Evolutionary conservation across 345 rosid genomes (phyloP).

Genomic region (Brassica incana): DNA sequence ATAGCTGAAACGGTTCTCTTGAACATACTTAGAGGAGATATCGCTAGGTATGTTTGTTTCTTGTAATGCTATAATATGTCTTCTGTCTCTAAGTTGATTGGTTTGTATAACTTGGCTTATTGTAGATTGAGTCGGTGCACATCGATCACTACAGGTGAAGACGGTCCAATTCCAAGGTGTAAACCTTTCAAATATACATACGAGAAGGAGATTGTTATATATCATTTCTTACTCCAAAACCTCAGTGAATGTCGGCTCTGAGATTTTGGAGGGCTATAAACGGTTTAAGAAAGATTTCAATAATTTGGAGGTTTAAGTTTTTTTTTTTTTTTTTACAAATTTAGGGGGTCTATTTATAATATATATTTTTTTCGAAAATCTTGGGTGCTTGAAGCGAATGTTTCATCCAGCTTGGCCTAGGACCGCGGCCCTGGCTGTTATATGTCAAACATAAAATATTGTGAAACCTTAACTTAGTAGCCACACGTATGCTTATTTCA

Average conservation of each 20-base stretch:
- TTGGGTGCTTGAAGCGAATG: too few species aligned
- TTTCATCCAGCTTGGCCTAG: too few species aligned
- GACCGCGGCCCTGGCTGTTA: too few species aligned
- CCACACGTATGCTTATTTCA: slow-evolving; percentile 93
- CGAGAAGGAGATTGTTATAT: slow-evolving; percentile 97
- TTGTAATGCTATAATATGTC: too few species aligned
- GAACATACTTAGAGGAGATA: slow-evolving; percentile 89
- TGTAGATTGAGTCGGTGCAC: slow-evolving; percentile 87
- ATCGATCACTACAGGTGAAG: slow-evolving; percentile 88
- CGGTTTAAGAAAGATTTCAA: too few species aligned
- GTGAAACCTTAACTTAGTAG: slow-evolving; percentile 53
- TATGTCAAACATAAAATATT: slow-evolving; percentile 2
- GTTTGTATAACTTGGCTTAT: not conserved
- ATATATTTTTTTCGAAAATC: too few species aligned
- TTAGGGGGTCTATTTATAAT: too few species aligned
- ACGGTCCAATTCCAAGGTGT: slow-evolving; percentile 95
- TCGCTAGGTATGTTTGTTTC: slow-evolving; percentile 62
- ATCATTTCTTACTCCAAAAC: slow-evolving; percentile 48
- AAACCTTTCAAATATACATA: slow-evolving; percentile 94
- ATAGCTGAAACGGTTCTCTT: slow-evolving; percentile 92
- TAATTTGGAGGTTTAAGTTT: too few species aligned
- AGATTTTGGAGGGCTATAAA: too few species aligned
- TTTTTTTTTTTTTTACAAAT: too few species aligned
- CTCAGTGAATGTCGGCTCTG: not conserved
- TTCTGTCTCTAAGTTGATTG: too few species aligned